Evolutionary conservation across 2,329 filamentous ascomycete species (phyloP), one percentile per base, ranked within the genome.

Genomic region (Alternaria sp.): DNA sequence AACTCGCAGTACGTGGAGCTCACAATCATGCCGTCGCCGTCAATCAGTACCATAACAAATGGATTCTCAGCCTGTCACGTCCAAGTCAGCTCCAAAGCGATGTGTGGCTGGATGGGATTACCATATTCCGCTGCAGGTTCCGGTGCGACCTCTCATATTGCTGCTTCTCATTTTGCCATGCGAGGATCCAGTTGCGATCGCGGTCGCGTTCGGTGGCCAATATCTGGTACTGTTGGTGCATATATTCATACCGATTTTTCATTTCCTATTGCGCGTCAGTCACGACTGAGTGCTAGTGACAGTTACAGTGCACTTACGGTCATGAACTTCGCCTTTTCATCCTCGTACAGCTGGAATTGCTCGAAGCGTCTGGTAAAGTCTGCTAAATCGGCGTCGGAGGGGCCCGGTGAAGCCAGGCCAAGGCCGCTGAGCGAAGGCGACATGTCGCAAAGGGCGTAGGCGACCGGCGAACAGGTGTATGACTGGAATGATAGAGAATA

Each of bases 1-100:
- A 11, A 15, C 12, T 7, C 23, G 25, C 4, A 21, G 17, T 25
- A 64, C 44, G 67, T 62, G 1, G 3, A 30, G 3, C 68, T 62
- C 23, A 70, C 70, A 65, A 88, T 81, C 75, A 86, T 83, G 47
- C 83, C 84, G 66, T 87, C 85, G 44, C 85, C 86, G 67, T 88
- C 86, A 52, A 88, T 80, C 36, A 88, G 78, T 30, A 86, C 80
- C 15, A 86, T 74, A 44, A 88, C 79, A 67, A 85, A 88, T 5
- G 85, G 82, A 74, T 87, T 84, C 4, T 67, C 67, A 17, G 61
- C 54, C 62, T 64, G 32, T 17, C 8, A n/a, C 12, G 0, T n/a
- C 5, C 11, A 49, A 15, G n/a, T 68, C 4, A 63, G 65, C 8
- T 15, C 40, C 25, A 23, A 32, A 8, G 17, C 15, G 49, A 23